Evolutionary conservation across 2,329 filamentous ascomycete species (phyloP), one percentile per base, ranked within the genome.

Genomic region (Zelopaecilomyces penicillatus): DNA sequence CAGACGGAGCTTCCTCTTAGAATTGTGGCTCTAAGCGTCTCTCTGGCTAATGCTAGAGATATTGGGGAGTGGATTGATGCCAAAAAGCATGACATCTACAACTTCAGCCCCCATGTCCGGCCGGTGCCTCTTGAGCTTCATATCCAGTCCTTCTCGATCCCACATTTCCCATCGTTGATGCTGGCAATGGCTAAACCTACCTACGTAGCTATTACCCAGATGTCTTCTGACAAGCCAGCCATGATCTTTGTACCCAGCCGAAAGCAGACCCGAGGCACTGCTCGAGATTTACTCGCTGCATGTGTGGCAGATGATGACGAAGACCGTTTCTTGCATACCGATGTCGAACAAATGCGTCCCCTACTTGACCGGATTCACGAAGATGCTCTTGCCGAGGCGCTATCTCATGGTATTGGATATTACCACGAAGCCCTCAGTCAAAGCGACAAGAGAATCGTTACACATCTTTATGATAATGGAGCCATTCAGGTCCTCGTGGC

Each of bases 1-100:
- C 88, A 96, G 62, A 84, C 87, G 0, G 86, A 95, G 62, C 81
- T 85, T 34, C 80, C 85, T 7, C 76, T 97, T 69, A 83, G 93
- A 42, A 91, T 97, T 39, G 69, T 98, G 43, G 93, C 89, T 2
- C 69, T 98, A 48, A 90, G 88, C 60, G 93, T 96, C 29, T 94
- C 93, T 27, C 74, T 98, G 26, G 83, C 93, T 5, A 97, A 96
- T 61, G 90, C 91, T 41, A 80, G 89, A 47, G 93, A 98, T 57
- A 79, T 98, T 56, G 91, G 91, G 42, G 93, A 96, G 66, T 98
- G 93, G 93, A 89, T 98, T 54, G 93, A 94, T 53, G 93, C 91
- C 6, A 95, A 83, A 64, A 97, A 96, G 71, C 93, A 98, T 62
- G 95, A 93, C 40, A 95, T 95, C 52, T 98, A 91, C 75, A 98